These are phyloP conservation scores for Phoma sp. DNA, from an alignment of 2,329 filamentous ascomycete genomes.

Conservation along the genomic window DNA sequence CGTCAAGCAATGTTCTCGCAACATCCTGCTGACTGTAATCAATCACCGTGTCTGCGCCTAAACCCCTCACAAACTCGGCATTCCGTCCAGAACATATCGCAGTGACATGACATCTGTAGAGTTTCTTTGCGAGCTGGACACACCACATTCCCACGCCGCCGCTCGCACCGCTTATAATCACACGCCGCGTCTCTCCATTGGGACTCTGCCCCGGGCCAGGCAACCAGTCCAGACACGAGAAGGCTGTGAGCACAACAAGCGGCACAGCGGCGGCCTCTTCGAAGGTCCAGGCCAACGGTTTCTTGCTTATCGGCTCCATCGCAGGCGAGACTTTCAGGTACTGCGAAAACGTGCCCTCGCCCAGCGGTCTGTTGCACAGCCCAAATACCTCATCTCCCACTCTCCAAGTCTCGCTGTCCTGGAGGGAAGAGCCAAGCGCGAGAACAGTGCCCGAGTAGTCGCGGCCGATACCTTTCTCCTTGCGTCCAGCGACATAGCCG, in stretches of 20 bases:
- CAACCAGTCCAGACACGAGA: constrained; percentile 42
- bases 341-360: constrained; percentile 37
- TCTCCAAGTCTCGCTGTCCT: constrained; percentile 23
- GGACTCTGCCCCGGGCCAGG: constrained; percentile 15
- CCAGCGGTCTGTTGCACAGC: constrained; percentile 28
- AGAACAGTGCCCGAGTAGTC: constrained; percentile 54
- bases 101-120: constrained; percentile 51
- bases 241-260: constrained; percentile 49
- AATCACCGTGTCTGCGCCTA: constrained; percentile 59
- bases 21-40: constrained; percentile 44
- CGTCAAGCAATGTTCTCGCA: constrained; percentile 39
- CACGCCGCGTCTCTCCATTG: constrained; percentile 22
- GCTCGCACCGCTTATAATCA: constrained; percentile 40
- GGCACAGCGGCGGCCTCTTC: constrained; percentile 41
- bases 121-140: constrained; percentile 49
- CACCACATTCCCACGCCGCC: constrained; percentile 43
- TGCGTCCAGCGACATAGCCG: constrained; percentile 31
- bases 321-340: constrained; percentile 29
- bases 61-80: constrained; percentile 51
- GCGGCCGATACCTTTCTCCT: constrained; percentile 51
- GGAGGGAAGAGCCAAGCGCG: constrained; percentile 34
- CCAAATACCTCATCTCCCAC: constrained; percentile 37
- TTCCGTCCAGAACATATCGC: constrained; percentile 59
- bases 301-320: constrained; percentile 32
- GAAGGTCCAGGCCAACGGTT: constrained; percentile 26